These are phyloP conservation scores for Fragaria nilgerrensis DNA, from an alignment of 306 rosid genomes.

Conservation along the genomic window DNA sequence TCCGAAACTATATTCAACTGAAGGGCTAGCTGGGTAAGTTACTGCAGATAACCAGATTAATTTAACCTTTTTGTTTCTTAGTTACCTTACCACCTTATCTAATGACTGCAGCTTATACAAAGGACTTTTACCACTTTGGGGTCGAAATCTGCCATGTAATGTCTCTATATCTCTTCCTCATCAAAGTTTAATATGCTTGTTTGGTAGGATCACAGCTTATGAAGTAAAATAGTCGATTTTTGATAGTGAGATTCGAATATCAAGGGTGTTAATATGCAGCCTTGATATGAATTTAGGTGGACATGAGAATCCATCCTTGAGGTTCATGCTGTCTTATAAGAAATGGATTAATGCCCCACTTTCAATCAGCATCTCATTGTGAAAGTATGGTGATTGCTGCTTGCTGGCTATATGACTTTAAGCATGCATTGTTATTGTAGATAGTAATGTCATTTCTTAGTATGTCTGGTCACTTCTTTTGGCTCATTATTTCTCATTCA, in stretches of 20 bases:
- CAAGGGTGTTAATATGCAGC: neutral
- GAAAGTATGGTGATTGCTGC: neutral
- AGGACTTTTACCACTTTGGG: conserved; percentile 72
- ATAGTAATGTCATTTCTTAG: neutral
- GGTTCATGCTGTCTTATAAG: neutral
- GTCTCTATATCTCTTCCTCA: conserved; percentile 23
- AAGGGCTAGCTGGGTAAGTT: conserved; percentile 54
- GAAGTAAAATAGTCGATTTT: neutral
- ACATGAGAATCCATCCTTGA: neutral
- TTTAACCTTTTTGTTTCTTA: neutral
- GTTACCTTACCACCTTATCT: conserved; percentile 7
- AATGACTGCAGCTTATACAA: conserved; percentile 51
- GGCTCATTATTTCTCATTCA: neutral
- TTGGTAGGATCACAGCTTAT: neutral
- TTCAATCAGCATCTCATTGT: neutral
- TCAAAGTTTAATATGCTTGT: conserved; percentile 12
- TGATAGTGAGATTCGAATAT: conserved; percentile 2
- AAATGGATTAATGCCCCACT: neutral
- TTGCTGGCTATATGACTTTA: neutral
- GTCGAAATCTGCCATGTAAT: conserved; percentile 79
- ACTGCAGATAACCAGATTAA: neutral
- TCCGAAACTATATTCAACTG: conserved; percentile 51
- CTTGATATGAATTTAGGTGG: neutral
- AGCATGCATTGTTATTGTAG: neutral
- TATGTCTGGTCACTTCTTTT: neutral